Evolutionary conservation across 306 rosid species (phyloP).

Genomic region (Luffa acutangula): DNA sequence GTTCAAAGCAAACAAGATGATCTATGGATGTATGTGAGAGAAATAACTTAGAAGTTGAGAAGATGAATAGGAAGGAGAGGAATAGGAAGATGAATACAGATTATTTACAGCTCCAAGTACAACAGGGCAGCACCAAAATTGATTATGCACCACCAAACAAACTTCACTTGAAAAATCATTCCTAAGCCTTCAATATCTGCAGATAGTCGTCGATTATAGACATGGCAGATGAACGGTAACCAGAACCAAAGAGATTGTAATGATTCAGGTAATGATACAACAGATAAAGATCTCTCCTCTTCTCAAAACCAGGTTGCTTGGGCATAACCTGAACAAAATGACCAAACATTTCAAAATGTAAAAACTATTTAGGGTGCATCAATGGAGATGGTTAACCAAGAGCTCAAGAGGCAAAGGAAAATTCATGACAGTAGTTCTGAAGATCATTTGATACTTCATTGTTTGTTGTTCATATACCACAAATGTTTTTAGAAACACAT

Average conservation of each 20-base stretch:
- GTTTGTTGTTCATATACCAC: not conserved
- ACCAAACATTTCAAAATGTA: not conserved
- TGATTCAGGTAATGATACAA: slow-evolving; percentile 89
- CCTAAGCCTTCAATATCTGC: slow-evolving; percentile 43
- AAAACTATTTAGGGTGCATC: not conserved
- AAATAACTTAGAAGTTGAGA: not conserved
- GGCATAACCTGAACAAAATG: slow-evolving; percentile 61
- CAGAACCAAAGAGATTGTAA: slow-evolving; percentile 89
- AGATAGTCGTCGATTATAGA: slow-evolving; percentile 83
- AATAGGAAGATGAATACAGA: not conserved
- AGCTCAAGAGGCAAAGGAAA: not conserved
- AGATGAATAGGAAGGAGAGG: not conserved
- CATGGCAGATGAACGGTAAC: slow-evolving; percentile 79
- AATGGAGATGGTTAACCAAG: not conserved
- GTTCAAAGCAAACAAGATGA: not conserved
- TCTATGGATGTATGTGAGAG: not conserved
- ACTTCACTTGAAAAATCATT: not conserved
- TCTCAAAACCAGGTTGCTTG: slow-evolving; percentile 77
- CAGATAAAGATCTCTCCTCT: slow-evolving; percentile 79
- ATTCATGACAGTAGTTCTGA: not conserved
- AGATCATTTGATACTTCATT: not conserved
- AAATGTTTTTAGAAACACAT: not conserved
- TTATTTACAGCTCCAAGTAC: not conserved
- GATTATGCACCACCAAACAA: not conserved
- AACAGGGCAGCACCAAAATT: not conserved